Conservation (phyloP, 2,329 filamentous ascomycete genomes). For the Coniochaeta sp. region DNA sequence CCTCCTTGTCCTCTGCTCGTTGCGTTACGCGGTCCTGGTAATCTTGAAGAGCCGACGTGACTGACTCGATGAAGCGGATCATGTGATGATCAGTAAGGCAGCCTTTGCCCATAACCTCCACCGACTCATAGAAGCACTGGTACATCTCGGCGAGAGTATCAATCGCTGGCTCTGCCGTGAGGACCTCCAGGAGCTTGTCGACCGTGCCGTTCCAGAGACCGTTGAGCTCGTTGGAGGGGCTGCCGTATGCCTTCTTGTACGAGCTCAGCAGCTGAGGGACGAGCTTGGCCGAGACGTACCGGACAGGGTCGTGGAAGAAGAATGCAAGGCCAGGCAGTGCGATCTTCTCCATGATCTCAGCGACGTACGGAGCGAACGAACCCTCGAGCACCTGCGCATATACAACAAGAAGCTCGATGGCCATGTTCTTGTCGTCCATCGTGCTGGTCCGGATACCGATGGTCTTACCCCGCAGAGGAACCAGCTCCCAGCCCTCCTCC, state of each 20-base stretch:
- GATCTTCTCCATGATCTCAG: conserved; percentile 93
- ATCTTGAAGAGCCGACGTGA: conserved; percentile 80
- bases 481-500: conserved; percentile 95
- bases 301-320: conserved; percentile 98
- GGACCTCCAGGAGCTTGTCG: conserved; percentile 85
- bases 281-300: conserved; percentile 89
- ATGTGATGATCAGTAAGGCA: conserved; percentile 75
- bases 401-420: conserved; percentile 96
- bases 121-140: conserved; percentile 98
- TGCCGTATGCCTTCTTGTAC: conserved; percentile 86
- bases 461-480: conserved; percentile 94
- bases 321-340: conserved; percentile 89
- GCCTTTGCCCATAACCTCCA: conserved; percentile 85
- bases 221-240: conserved; percentile 70
- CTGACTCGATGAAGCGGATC: conserved; percentile 78
- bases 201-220: conserved; percentile 79
- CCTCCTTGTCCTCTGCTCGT: conserved; percentile 74
- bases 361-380: conserved; percentile 84
- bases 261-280: conserved; percentile 89
- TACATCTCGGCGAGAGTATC: conserved; percentile 98
- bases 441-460: conserved; percentile 97
- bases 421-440: conserved; percentile 98
- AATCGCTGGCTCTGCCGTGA: conserved; percentile 89
- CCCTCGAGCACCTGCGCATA: conserved; percentile 95
- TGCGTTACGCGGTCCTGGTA: conserved; percentile 82